Percentiles rank a stretch among this genome's conserved stretches.
Conservation (phyloP, 1,284 basidiomycete species). For the Sphaerobolus stellatus region DNA sequence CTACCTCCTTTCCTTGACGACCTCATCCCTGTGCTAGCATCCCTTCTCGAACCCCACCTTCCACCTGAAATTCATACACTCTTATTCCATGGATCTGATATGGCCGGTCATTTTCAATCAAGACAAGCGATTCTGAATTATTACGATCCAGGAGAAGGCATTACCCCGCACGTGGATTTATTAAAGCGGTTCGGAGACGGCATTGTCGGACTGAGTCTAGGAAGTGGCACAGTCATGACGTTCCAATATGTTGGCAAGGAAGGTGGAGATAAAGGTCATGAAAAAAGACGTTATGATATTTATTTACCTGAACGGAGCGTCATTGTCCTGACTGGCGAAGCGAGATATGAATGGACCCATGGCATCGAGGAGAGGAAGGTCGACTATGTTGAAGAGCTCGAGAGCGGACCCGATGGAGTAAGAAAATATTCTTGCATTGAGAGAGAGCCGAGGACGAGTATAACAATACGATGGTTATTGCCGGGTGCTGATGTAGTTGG, state of each 20-base stretch:
- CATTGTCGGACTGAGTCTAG: slow-evolving; percentile 75
- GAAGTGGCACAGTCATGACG: slow-evolving; percentile 71
- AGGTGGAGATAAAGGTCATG: slow-evolving; percentile 1
- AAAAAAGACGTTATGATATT: slow-evolving; percentile 39
- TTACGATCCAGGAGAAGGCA: slow-evolving; percentile 78
- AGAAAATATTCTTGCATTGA: slow-evolving; percentile 38
- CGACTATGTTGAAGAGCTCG: slow-evolving; percentile 43
- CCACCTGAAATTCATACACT: slow-evolving; percentile 47
- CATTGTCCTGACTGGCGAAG: slow-evolving; percentile 68
- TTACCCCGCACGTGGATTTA: slow-evolving; percentile 76
- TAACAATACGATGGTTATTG: slow-evolving; percentile 78
- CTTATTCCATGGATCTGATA: slow-evolving; percentile 40
- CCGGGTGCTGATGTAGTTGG: slow-evolving; percentile 76
- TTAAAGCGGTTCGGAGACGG: slow-evolving; percentile 75
- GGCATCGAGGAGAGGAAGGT: slow-evolving; percentile 56
- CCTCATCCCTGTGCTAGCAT: slow-evolving; percentile 52
- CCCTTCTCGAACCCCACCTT: slow-evolving; percentile 47
- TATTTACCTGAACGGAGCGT: slow-evolving; percentile 68
- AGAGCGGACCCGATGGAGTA: slow-evolving; percentile 15
- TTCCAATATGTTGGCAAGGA: slow-evolving; percentile 42
- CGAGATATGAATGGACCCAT: slow-evolving; percentile 70
- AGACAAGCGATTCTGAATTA: slow-evolving; percentile 80
- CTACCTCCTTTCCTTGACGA: slow-evolving; percentile 55
- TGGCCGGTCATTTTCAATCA: slow-evolving; percentile 29
- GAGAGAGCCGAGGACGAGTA: slow-evolving; percentile 62